Conservation (phyloP, 75 land plant genomes). For the Sequoiadendron giganteum region DNA sequence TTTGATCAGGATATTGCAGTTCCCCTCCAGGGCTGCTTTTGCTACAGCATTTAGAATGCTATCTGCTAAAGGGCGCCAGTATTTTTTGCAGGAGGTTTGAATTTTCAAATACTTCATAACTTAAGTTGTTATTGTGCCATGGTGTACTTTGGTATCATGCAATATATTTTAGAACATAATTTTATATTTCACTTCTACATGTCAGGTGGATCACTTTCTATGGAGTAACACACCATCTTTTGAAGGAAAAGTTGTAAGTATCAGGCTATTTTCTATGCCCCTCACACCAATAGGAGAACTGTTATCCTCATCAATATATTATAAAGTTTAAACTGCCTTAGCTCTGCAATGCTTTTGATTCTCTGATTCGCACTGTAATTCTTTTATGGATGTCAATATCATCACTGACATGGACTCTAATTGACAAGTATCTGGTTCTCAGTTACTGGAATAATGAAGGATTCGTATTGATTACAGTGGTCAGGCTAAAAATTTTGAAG, state of each 20-base stretch:
- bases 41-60: slow-evolving; percentile 12
- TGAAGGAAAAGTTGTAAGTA: slow-evolving; percentile 39
- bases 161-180: background rate
- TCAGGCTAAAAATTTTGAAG: background rate
- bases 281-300: background rate
- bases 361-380: background rate
- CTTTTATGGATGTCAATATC: background rate
- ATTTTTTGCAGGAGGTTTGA: slow-evolving; percentile 36
- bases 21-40: slow-evolving; percentile 27
- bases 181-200: background rate
- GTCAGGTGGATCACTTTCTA: slow-evolving; percentile 18
- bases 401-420: background rate
- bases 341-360: background rate
- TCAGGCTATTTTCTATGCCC: background rate
- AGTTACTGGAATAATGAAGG: background rate
- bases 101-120: background rate
- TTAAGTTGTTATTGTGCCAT: background rate
- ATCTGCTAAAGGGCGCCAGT: slow-evolving; percentile 26
- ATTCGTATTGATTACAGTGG: background rate
- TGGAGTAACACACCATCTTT: slow-evolving; percentile 28
- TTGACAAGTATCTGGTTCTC: background rate
- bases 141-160: background rate
- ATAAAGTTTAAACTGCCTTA: background rate
- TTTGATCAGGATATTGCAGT: slow-evolving; percentile 31
- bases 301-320: background rate